Evolutionary conservation across 1,139 yeast species (phyloP), one percentile per base, ranked within the genome.

Genomic region (Pneumocystis canis): DNA sequence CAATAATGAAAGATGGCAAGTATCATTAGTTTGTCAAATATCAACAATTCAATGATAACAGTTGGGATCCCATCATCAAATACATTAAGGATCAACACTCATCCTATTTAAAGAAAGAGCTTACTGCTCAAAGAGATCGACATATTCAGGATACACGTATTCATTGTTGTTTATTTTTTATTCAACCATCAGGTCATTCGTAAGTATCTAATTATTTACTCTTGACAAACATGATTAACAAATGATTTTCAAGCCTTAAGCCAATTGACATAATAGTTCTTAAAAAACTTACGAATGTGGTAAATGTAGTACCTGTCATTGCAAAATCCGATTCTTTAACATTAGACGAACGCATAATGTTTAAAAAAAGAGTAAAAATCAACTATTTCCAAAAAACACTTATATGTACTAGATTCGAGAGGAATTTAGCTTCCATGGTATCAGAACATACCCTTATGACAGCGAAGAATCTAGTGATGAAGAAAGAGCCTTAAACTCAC

Each of bases 31-130:
- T 59, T 37, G 7, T 20, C 30, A n/a, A 18, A 11, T 25, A 11
- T 47, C 11, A 14, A 35, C 18, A 7, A 7, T 6, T 37, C 40
- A 37, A 25, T 25, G 2, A 7, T 20, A 28, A 18, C 7, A 62
- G 79, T 72, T 92, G 97, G 97, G 97, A 92, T 70, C 97, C 97
- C 59, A 85, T 92, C 69, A 85, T 90, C 69, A 89, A 89, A 76
- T 90, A 90, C 76, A 89, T 92, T 73, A 89, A 90, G 77, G 98
- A 92, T 74, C 98, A 92, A 77, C 96, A 92, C 75, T 87, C 95
- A 40, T 87, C 85, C 71, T 92, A 87, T 74, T 80, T 92, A 73
- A 85, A 97, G 76, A 88, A 88, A 75, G 98, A 92, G 77, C 84
- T 92, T 74, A 92, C 97, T 41, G 97, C 98, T 5, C 90, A 88